A percentile compares a stretch with the other conserved stretches of the same genome.
phyloP scores from a whole-genome alignment of 2,329 filamentous ascomycete species.

The Trichoderma endophyticum region DNA sequence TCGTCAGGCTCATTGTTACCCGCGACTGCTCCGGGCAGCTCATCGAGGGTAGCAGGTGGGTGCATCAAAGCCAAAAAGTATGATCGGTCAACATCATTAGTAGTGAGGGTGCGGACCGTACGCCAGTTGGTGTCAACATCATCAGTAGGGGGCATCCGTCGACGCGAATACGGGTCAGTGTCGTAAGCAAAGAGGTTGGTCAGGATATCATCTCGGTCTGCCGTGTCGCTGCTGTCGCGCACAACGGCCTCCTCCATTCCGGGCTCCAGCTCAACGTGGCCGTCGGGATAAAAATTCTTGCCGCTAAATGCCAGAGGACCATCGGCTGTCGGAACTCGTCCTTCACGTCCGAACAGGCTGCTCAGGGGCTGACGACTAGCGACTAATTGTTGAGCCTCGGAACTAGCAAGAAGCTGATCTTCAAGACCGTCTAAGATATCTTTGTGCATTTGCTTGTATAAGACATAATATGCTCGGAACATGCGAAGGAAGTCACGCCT shows the following conservation, averaged over 20 bases:
- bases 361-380: slow-evolving; percentile 73
- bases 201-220: slow-evolving; percentile 59
- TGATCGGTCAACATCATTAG: slow-evolving; percentile 34
- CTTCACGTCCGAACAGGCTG: slow-evolving; percentile 69
- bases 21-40: slow-evolving; percentile 41
- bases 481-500: slow-evolving; percentile 86
- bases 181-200: slow-evolving; percentile 48
- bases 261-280: slow-evolving; percentile 62
- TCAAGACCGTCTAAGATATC: slow-evolving; percentile 78
- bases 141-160: slow-evolving; percentile 29
- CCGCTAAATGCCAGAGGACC: slow-evolving; percentile 57
- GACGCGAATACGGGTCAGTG: slow-evolving; percentile 29
- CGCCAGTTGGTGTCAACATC: slow-evolving; percentile 37
- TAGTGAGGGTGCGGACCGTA: slow-evolving; percentile 31
- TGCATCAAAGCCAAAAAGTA: slow-evolving; percentile 46
- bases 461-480: slow-evolving; percentile 86
- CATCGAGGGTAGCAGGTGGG: slow-evolving; percentile 43
- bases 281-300: slow-evolving; percentile 60
- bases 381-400: slow-evolving; percentile 72
- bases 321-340: slow-evolving; percentile 62
- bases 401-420: slow-evolving; percentile 72
- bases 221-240: slow-evolving; percentile 58
- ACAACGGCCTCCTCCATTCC: slow-evolving; percentile 55
- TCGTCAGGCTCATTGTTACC: slow-evolving; percentile 30
- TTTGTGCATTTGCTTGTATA: slow-evolving; percentile 84